A percentile compares a stretch with the other conserved stretches of the same genome.
phyloP scores from a whole-genome alignment of 169 alveolate genomes.

The Besnoitia besnoiti region DNA sequence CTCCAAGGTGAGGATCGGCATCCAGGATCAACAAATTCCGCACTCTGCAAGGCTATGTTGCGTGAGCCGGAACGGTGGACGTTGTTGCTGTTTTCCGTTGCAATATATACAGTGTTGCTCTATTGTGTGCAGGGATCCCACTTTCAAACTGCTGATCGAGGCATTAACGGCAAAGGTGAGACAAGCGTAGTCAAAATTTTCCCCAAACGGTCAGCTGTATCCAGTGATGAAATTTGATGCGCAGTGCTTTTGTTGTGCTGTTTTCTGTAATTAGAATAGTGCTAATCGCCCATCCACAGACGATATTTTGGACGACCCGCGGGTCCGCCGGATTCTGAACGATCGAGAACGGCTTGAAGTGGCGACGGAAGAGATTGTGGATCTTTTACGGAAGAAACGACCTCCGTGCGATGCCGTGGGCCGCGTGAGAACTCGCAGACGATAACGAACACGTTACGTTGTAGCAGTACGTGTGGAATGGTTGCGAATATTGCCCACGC shows the following conservation, averaged over 20 bases:
- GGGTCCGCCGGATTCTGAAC: constrained; percentile 15
- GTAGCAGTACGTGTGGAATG: too few species aligned
- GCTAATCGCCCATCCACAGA: constrained; percentile 11
- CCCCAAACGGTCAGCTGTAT: too few species aligned
- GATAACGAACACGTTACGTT: too few species aligned
- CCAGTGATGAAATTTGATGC: too few species aligned
- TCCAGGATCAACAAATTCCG: too few species aligned
- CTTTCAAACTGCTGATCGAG: constrained; percentile 11
- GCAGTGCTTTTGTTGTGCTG: too few species aligned
- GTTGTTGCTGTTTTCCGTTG: too few species aligned
- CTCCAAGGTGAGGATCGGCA: constrained; percentile 38
- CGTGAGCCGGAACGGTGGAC: too few species aligned
- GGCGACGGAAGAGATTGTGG: constrained; percentile 18
- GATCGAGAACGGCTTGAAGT: constrained; percentile 7
- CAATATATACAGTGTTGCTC: not conserved
- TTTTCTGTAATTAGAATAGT: not conserved
- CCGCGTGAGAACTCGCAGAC: too few species aligned
- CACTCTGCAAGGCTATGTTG: too few species aligned
- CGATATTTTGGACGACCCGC: constrained; percentile 1
- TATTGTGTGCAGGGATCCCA: constrained; percentile 1
- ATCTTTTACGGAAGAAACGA: not conserved
- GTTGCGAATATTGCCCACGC: too few species aligned
- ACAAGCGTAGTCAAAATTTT: not conserved
- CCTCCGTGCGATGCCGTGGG: not conserved
- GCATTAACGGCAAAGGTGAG: constrained; percentile 25